Percentiles rank a stretch among this genome's conserved stretches.
Evolutionary conservation across 2,329 filamentous ascomycete genomes (phyloP).

Genomic region (Exophiala xenobiotica): DNA sequence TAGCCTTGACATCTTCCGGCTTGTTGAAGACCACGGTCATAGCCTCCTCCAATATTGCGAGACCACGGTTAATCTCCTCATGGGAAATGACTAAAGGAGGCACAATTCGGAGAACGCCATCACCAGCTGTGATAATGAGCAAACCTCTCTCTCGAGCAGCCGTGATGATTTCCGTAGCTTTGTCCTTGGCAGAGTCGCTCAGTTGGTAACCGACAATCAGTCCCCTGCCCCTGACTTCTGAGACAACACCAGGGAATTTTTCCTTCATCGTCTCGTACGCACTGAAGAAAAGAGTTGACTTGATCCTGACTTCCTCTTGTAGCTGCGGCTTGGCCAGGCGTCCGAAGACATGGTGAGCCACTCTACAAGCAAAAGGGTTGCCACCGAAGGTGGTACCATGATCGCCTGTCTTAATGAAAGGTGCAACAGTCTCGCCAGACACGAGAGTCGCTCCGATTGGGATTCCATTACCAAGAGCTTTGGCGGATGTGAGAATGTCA

Average conservation of each 20-base stretch:
- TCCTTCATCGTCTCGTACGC: constrained; percentile 58
- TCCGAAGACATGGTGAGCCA: constrained; percentile 82
- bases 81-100: constrained; percentile 79
- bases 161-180: constrained; percentile 63
- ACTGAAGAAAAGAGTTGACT: constrained; percentile 60
- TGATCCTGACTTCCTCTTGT: constrained; percentile 67
- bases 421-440: constrained; percentile 62
- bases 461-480: constrained; percentile 94
- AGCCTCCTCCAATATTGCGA: constrained; percentile 71
- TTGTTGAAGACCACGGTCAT: constrained; percentile 56
- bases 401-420: constrained; percentile 71
- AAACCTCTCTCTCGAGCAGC: constrained; percentile 85
- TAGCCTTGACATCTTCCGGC: constrained; percentile 38
- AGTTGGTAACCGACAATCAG: constrained; percentile 87
- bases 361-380: constrained; percentile 79
- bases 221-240: constrained; percentile 77
- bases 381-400: constrained; percentile 94
- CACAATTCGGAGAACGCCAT: constrained; percentile 88
- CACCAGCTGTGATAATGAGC: constrained; percentile 87
- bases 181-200: constrained; percentile 60
- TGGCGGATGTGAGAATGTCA: constrained; percentile 89
- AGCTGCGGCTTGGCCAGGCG: constrained; percentile 71
- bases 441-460: constrained; percentile 83
- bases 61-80: constrained; percentile 73
- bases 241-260: constrained; percentile 69